Evolutionary conservation across 306 rosid genomes (phyloP).

Genomic region (Cotoneaster glaucophyllus): DNA sequence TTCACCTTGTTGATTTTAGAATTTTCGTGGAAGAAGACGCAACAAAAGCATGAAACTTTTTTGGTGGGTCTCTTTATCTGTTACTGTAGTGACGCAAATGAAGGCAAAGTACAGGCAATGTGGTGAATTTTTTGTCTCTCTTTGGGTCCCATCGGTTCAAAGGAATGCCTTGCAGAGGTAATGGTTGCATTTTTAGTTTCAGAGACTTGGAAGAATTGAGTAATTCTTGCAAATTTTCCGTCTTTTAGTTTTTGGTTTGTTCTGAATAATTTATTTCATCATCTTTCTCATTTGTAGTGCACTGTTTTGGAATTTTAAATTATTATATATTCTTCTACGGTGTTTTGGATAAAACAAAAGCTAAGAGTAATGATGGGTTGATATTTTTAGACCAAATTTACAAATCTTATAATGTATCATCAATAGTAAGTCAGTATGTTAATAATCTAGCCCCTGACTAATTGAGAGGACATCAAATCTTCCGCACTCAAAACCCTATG

Average conservation of each 20-base stretch:
- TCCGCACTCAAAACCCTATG: too few relatives aligned
- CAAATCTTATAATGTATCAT: too few relatives aligned
- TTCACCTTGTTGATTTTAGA: neutral
- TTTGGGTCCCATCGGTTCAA: conserved; percentile 20
- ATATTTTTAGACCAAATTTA: too few relatives aligned
- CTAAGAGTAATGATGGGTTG: too few relatives aligned
- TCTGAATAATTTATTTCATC: neutral
- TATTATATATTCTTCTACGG: too few relatives aligned
- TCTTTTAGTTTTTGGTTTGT: neutral
- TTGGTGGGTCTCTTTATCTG: conserved; percentile 21
- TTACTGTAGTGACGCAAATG: conserved; percentile 24
- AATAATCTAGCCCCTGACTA: too few relatives aligned
- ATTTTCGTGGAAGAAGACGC: conserved; percentile 9
- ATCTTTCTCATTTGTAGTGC: conserved; percentile 1
- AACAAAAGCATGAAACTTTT: conserved; percentile 6
- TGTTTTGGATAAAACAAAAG: too few relatives aligned
- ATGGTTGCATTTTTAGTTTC: conserved; percentile 29
- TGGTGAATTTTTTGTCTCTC: conserved; percentile 25
- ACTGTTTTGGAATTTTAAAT: neutral
- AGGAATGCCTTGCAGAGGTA: conserved; percentile 28
- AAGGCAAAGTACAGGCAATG: conserved; percentile 38
- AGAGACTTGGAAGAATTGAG: conserved; percentile 13
- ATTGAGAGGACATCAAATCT: too few relatives aligned
- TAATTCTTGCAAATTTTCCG: conserved; percentile 11
- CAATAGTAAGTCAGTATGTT: too few relatives aligned